phyloP scores from a whole-genome alignment of 176 grass and related monocot genomes.

The Rhipidocladum racemiflorum region DNA sequence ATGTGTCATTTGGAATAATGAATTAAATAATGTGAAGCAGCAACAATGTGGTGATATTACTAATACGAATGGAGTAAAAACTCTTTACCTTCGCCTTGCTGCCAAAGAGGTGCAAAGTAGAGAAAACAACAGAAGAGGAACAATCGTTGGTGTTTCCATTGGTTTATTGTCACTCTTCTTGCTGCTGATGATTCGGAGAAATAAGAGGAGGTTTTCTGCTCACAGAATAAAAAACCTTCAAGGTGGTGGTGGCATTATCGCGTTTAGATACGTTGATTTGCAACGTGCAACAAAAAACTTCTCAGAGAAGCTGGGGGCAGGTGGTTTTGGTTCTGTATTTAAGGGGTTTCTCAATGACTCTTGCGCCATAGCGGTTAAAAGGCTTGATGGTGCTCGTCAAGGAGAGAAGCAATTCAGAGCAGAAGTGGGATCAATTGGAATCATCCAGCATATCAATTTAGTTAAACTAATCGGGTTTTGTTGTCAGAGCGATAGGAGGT shows the following conservation, averaged over 20 bases:
- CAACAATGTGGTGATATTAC: background rate
- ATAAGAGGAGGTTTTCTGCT: background rate
- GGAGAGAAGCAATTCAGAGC: conserved; percentile 47
- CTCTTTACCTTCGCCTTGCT: background rate
- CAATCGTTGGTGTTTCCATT: background rate
- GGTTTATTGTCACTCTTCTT: background rate
- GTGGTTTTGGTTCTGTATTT: too few relatives aligned
- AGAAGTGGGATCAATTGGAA: conserved; percentile 19
- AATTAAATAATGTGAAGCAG: background rate
- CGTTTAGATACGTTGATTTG: background rate
- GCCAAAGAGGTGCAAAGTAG: background rate
- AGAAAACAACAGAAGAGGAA: background rate
- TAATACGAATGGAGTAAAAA: background rate
- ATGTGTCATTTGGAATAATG: background rate
- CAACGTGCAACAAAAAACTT: too few relatives aligned
- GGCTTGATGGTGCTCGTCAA: conserved; percentile 9
- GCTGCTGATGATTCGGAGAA: background rate
- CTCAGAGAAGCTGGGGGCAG: too few relatives aligned
- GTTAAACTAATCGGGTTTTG: conserved; percentile 25
- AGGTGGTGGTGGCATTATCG: conserved; percentile 17
- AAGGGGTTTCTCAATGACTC: too few relatives aligned
- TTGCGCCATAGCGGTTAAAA: too few relatives aligned
- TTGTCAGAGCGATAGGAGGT: background rate
- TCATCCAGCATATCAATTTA: conserved; percentile 31
- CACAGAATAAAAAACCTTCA: conserved; percentile 18